Evolutionary conservation across 345 rosid species (phyloP).

Genomic region (Citrus inodora): DNA sequence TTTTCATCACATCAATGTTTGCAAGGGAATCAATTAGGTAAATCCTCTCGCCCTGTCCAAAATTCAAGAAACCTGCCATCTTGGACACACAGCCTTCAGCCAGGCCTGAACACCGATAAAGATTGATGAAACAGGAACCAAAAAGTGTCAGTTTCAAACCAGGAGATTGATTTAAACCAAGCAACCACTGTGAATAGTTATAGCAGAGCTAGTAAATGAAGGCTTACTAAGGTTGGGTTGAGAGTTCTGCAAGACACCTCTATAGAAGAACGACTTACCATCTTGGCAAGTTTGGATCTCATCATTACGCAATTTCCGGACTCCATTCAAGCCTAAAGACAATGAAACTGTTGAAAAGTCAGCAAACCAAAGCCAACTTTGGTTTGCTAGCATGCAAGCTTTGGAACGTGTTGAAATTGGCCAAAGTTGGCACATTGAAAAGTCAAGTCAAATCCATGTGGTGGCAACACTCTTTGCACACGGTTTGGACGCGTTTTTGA

Average conservation of each 20-base stretch:
- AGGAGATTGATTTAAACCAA: conserved; percentile 7
- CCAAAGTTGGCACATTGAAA: too few species aligned
- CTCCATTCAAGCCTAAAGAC: conserved; percentile 11
- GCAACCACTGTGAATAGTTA: conserved; percentile 6
- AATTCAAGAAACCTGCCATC: not conserved
- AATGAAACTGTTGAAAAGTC: too few species aligned
- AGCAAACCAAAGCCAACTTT: too few species aligned
- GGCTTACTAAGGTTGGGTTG: conserved; percentile 13
- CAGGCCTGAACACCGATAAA: not conserved
- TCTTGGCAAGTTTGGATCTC: not conserved
- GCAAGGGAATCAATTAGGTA: not conserved
- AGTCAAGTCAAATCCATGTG: too few species aligned
- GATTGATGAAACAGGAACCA: conserved; percentile 7
- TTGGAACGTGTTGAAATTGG: too few species aligned
- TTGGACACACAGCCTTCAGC: conserved; percentile 3
- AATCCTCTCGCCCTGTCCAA: conserved; percentile 19
- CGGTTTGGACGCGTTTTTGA: too few species aligned
- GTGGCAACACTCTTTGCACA: too few species aligned
- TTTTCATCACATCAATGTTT: not conserved
- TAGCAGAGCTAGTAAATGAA: conserved; percentile 5
- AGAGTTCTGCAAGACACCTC: conserved; percentile 10
- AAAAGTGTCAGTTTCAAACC: conserved; percentile 4
- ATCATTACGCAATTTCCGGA: conserved; percentile 17
- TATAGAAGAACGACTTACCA: conserved; percentile 1
- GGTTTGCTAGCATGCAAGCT: too few species aligned